Base-by-base conservation (phyloP, 2,329 filamentous ascomycete genomes). In the Parascedosporium putredinis region DNA sequence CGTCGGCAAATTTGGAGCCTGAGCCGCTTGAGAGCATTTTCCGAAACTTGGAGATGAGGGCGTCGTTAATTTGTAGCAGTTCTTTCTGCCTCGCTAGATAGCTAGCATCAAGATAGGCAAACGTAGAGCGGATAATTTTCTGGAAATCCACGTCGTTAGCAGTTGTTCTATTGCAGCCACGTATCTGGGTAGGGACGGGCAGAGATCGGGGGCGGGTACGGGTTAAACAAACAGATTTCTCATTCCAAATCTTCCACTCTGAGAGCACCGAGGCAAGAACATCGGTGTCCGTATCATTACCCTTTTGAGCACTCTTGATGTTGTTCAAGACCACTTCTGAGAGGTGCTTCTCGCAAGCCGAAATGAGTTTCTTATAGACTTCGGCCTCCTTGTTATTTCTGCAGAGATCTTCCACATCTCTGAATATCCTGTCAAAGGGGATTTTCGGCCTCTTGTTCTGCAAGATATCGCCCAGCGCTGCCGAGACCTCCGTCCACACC, bases 81-180 rank as follows among this genome's bases (percentile, higher is more conserved):
- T 84, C 79, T 56, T 83, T 81, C 43, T 83, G 81, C 51, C 84
- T 83, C 2, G 95, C 72, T 6, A 98, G 74, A 61, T 89, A 96
- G 2, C 89, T 87, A 54, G 93, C 83, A 63, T 98, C 91, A 55
- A 98, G 76, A 60, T 90, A 98, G 68, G 89, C 95, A 67, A 96
- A 97, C 34, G 94, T 85, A 55, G 86, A 91, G 45, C 89, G 81
- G 48, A 98, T 79, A 12, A 83, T 82, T 55, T 82, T 78, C 82
- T 89, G 31, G 40, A 24, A 29, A 50, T 5, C 51, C 24, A 29
- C 14, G 3, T 22, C 18, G 49, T 31, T 33, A 18, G 31, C 43
- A 40, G 52, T 55, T 27, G 57, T 49, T 12, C 12, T 31, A 6
- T 31, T 31, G 6, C 27, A 7, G 7, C 12, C 27, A n/a, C n/a